These are phyloP conservation scores for Chalciporus pseudorubinellus DNA, from an alignment of 768 basidiomycete species.

Conservation along the genomic window DNA sequence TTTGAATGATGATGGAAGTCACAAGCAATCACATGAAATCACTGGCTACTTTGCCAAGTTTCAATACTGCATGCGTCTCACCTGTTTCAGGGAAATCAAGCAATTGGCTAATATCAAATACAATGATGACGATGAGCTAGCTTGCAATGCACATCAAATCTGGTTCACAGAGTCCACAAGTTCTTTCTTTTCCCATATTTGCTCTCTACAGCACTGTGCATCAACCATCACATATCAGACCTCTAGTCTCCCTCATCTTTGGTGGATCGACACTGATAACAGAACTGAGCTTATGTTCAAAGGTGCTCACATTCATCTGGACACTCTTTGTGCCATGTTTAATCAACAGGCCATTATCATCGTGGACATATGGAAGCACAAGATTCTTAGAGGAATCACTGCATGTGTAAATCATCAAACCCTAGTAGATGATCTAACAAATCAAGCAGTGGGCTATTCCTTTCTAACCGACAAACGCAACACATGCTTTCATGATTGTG, in stretches of 20 bases:
- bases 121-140: neutral
- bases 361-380: neutral
- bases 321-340: neutral
- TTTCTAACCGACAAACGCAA: neutral
- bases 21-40: neutral
- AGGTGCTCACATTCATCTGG: neutral
- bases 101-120: neutral
- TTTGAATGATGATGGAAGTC: neutral
- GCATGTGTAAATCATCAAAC: neutral
- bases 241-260: neutral
- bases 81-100: neutral
- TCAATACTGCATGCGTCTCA: slow-evolving; percentile 5
- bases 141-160: neutral
- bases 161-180: neutral
- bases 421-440: neutral
- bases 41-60: slow-evolving; percentile 1
- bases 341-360: neutral
- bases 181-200: neutral
- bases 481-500: neutral
- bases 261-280: slow-evolving; percentile 2
- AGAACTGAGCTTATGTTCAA: neutral
- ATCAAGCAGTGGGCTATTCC: neutral
- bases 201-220: neutral
- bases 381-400: neutral
- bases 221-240: neutral